Evolutionary conservation across 768 basidiomycete species (phyloP).

Genomic region (Boletus rubroflammeus): DNA sequence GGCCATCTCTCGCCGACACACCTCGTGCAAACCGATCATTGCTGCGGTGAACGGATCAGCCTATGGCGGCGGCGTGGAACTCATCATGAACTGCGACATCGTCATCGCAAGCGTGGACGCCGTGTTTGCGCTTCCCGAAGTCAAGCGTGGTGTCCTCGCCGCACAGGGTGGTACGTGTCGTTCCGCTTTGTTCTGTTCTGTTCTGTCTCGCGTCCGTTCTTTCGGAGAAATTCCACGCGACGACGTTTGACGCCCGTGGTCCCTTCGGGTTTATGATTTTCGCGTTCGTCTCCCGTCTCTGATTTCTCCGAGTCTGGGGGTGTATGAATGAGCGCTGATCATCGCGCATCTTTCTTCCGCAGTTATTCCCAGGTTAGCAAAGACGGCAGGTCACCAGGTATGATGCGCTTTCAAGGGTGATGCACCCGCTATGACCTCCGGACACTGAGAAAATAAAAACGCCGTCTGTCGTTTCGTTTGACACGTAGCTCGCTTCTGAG

Average conservation of each 20-base stretch:
- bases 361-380: conserved; percentile 69
- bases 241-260: neutral
- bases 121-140: conserved; percentile 73
- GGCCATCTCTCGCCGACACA: conserved; percentile 62
- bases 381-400: conserved; percentile 74
- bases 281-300: neutral
- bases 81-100: conserved; percentile 73
- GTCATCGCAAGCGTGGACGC: conserved; percentile 67
- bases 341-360: conserved; percentile 1
- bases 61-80: conserved; percentile 63
- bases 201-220: neutral
- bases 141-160: conserved; percentile 73
- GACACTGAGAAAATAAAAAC: conserved; percentile 13
- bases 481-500: conserved; percentile 64
- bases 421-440: conserved; percentile 7
- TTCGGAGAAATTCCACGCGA: neutral
- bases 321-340: conserved; percentile 14
- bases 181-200: neutral
- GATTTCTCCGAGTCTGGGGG: neutral
- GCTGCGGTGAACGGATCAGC: conserved; percentile 79
- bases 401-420: conserved; percentile 1
- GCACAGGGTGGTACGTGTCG: conserved; percentile 58
- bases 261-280: neutral
- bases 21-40: conserved; percentile 67
- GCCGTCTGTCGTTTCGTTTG: neutral